Evolutionary conservation across 768 basidiomycete species (phyloP), one percentile per base, ranked within the genome.

Genomic region (Hygrophoropsis aurantiaca): DNA sequence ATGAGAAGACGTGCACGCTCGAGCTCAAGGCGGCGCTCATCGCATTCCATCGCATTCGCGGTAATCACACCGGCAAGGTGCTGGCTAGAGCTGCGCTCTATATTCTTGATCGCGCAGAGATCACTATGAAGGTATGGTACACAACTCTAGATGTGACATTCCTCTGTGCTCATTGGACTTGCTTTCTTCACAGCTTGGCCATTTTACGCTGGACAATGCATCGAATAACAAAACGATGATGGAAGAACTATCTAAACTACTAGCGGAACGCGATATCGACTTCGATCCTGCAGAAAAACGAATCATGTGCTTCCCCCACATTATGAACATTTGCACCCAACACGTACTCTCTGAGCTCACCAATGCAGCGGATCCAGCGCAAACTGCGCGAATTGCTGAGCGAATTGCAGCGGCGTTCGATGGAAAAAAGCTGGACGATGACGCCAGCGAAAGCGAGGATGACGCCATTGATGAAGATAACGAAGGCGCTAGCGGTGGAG

Each of bases 231-330:
- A 44, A 10, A 49, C 42, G 4, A 40, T 41, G 9, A 49, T 55
- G 33, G 25, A 24, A 15, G 33, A 47, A 37, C 41, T 45, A 4
- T 26, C 36, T 8, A 20, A 43, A 10, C 19, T 54, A 15, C 19
- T 37, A 3, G n/a, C 16, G 10, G 39, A 51, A 13, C 16, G 36
- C 13, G 43, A 47, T 5, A 51, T 55, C 5, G 13, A 23, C 2
- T 56, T 58, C 11, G 21, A 59, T 27, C 11, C 44, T 13, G 20
- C 35, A 8, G 49, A 58, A 18, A 13, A 16, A 15, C n/a, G 35
- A 3, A 44, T 62, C 18, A 33, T 44, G 34, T 61, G 60, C 38
- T 54, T 62, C n/a, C 55, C 55, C 1, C 58, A 61, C 25, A 55
- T 61, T n/a, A 47, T 58, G 11, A 54, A 62, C 46, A 53, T 58